Base-by-base conservation (phyloP, 371 early-diverging fungal genomes). In the Lichtheimia corymbifera region DNA sequence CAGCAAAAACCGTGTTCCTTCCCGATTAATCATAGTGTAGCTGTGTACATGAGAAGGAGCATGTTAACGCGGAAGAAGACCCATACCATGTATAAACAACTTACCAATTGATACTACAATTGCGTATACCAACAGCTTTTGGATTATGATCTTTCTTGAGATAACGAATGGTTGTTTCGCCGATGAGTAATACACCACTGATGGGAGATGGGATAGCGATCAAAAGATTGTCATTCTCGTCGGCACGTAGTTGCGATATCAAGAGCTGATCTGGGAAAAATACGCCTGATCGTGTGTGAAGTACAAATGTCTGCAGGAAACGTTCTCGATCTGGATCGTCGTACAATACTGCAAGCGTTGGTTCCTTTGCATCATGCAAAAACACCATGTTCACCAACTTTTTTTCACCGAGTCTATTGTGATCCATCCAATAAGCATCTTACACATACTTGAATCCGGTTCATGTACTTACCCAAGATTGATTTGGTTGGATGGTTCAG, bases 311-410 rank as follows among this genome's bases (percentile, higher is more conserved):
- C 20, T 63, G 62, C 18, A 74, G 61, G 28, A 83, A 79, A 53
- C 82, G 68, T 42, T 75, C 75, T 14, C 72, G 67, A 53, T 80
- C 73, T 20, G 85, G 72, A 64, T 95, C 93, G 64, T 93, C 89
- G 55, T 88, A 87, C 2, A 96, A 72, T 17, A 96, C 82, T 6
- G 88, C 84, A 9, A 95, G 72, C 5, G 85, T 81, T 0, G 91
- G 88, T 43, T 71, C 65, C 2, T 62, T 53, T 5, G 66, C 64
- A n/a, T 76, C 75, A 22, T 85, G 79, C 50, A 93, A 63, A 61
- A 95, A 90, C 14, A 78, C 72, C 66, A 93, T 79, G 0, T 86
- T 81, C 9, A 92, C 64, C 2, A 95, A 81, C 2, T 80, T 70
- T 28, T 92, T 79, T 62, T 93, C 94, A 7, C 85, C 84, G 25